phyloP scores from a whole-genome alignment of 2,329 filamentous ascomycete species.

The Volutella citrinella region DNA sequence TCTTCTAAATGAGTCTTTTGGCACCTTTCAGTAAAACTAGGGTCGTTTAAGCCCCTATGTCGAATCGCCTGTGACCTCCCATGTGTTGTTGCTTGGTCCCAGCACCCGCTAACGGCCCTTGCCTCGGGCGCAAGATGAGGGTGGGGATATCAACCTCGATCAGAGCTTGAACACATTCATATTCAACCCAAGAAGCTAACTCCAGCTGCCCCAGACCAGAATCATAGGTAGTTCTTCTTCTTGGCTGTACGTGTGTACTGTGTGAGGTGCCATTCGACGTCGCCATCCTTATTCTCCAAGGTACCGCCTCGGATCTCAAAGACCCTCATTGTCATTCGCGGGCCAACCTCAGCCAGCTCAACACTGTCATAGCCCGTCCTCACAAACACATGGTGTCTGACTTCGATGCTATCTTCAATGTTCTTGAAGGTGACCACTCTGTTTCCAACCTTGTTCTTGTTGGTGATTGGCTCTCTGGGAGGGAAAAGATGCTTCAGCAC shows the following conservation, averaged over 20 bases:
- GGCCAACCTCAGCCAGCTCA: constrained; percentile 84
- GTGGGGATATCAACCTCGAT: too few species aligned
- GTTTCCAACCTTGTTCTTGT: constrained; percentile 74
- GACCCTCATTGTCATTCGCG: constrained; percentile 93
- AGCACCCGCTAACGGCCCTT: too few species aligned
- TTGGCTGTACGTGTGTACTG: constrained; percentile 90
- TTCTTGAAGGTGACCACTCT: constrained; percentile 93
- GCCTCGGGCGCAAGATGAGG: too few species aligned
- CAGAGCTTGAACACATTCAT: too few species aligned
- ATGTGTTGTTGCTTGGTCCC: too few species aligned
- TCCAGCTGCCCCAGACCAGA: too few species aligned
- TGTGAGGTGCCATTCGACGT: constrained; percentile 94
- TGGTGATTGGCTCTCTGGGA: constrained; percentile 73
- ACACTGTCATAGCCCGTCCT: constrained; percentile 87
- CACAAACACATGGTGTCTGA: constrained; percentile 81
- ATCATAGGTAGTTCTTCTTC: constrained; percentile 95
- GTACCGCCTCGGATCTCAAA: constrained; percentile 93
- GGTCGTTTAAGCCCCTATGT: too few species aligned
- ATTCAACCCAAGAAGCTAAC: too few species aligned
- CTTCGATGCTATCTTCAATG: constrained; percentile 89
- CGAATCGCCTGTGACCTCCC: too few species aligned
- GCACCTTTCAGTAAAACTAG: too few species aligned
- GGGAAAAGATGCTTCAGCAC: constrained; percentile 94
- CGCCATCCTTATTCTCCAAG: constrained; percentile 89
- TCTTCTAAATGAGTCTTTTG: too few species aligned